Percentiles rank a stretch among this genome's conserved stretches.
phyloP scores from a whole-genome alignment of 441 rosid genomes.

The Populus trichocarpa region DNA sequence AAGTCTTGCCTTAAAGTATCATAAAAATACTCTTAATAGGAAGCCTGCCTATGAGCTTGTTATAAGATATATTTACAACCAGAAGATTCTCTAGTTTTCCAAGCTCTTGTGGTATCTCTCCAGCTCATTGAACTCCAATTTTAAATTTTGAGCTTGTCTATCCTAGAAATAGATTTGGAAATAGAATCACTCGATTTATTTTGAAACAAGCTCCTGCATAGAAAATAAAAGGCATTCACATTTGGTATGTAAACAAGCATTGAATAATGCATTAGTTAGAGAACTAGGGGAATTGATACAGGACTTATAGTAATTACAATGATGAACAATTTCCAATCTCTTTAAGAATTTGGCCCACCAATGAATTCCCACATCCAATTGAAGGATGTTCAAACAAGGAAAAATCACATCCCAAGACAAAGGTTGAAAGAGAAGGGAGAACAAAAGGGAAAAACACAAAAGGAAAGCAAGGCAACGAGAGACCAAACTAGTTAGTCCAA shows the following conservation, averaged over 20 bases:
- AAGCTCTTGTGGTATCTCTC: slow-evolving; percentile 72
- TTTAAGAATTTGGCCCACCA: slow-evolving; percentile 65
- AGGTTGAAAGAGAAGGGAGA: too few species aligned
- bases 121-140: slow-evolving; percentile 67
- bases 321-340: slow-evolving; percentile 79
- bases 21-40: slow-evolving; percentile 56
- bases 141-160: slow-evolving; percentile 63
- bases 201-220: slow-evolving; percentile 73
- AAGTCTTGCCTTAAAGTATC: too few species aligned
- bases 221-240: not conserved
- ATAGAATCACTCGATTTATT: slow-evolving; percentile 62
- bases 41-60: slow-evolving; percentile 69
- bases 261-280: not conserved
- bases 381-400: slow-evolving; percentile 50
- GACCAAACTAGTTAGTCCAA: too few species aligned
- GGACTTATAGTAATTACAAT: slow-evolving; percentile 71
- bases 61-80: slow-evolving; percentile 75
- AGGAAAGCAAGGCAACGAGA: too few species aligned
- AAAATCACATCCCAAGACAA: too few species aligned
- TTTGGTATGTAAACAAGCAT: not conserved
- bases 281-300: not conserved
- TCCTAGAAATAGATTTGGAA: slow-evolving; percentile 54
- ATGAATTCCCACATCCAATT: slow-evolving; percentile 62
- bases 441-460: too few species aligned
- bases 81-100: slow-evolving; percentile 63